Evolutionary conservation across 176 grass and related monocot genomes (phyloP).

Genomic region (Triticum monococcum): DNA sequence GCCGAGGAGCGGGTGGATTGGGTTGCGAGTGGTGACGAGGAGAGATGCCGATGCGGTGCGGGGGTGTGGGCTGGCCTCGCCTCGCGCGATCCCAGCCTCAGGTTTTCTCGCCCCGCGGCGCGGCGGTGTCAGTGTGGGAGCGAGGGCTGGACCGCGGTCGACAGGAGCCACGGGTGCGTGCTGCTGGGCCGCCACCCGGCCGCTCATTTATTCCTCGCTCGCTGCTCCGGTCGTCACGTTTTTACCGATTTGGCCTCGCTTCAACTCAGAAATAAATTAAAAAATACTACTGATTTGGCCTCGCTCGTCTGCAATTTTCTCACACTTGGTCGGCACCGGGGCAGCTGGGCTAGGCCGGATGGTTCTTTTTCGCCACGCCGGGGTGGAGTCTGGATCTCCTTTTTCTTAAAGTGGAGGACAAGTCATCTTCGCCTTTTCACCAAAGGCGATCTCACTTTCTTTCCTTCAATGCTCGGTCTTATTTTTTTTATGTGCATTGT

Average conservation of each 20-base stretch:
- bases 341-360: neutral
- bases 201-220: slow-evolving; percentile 3
- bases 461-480: neutral
- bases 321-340: neutral
- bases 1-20: neutral
- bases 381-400: neutral
- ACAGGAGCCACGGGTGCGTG: neutral
- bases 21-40: neutral
- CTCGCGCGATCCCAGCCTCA: slow-evolving; percentile 40
- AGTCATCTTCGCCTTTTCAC: neutral
- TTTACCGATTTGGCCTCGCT: slow-evolving; percentile 16
- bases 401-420: neutral
- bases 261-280: too few relatives aligned
- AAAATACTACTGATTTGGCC: neutral
- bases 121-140: neutral
- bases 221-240: neutral
- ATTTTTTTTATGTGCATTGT: too few relatives aligned
- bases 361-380: neutral
- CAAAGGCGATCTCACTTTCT: too few relatives aligned
- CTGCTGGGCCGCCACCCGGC: neutral
- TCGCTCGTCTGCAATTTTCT: neutral
- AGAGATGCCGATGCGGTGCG: slow-evolving; percentile 25
- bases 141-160: neutral
- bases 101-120: slow-evolving; percentile 14
- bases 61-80: neutral